A percentile compares a stretch with the other conserved stretches of the same genome.
These are phyloP conservation scores for Metschnikowia gelsemii DNA, from an alignment of 805 yeast genomes.

Conservation along the genomic window DNA sequence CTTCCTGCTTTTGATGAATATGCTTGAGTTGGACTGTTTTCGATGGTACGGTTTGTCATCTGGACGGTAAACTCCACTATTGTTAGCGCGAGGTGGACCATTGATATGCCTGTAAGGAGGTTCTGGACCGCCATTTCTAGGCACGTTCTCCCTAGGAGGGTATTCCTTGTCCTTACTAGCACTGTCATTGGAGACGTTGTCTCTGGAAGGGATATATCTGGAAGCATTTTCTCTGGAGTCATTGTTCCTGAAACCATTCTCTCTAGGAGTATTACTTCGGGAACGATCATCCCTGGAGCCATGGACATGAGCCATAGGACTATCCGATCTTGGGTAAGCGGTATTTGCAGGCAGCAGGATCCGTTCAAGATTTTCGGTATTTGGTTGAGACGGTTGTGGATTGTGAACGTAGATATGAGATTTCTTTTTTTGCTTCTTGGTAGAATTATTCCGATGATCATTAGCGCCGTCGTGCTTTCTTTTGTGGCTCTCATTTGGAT, in stretches of 20 bases:
- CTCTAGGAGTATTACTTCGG: too few species aligned
- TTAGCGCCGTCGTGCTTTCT: slow-evolving; percentile 1
- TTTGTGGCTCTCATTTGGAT: background rate
- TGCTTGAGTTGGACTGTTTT: slow-evolving; percentile 8
- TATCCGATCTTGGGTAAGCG: too few species aligned
- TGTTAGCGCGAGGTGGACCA: slow-evolving; percentile 13
- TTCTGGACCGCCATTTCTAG: too few species aligned
- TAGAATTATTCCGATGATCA: background rate
- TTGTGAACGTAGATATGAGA: slow-evolving; percentile 6
- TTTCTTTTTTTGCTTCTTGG: slow-evolving; percentile 4
- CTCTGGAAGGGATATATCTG: too few species aligned
- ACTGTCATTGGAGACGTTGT: too few species aligned
- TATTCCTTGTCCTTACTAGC: too few species aligned
- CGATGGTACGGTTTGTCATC: slow-evolving; percentile 6
- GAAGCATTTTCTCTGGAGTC: background rate
- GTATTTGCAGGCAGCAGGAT: too few species aligned
- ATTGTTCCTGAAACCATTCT: too few species aligned
- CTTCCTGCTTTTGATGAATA: slow-evolving; percentile 15
- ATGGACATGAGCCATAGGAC: too few species aligned
- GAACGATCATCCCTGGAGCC: too few species aligned
- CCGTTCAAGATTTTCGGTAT: background rate
- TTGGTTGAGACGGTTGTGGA: background rate
- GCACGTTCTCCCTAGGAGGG: too few species aligned
- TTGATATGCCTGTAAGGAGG: background rate
- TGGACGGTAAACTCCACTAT: slow-evolving; percentile 14